Percentiles rank a stretch among this genome's conserved stretches.
Conservation (phyloP, 2,329 filamentous ascomycete species). For the Leptographium galeiforme region DNA sequence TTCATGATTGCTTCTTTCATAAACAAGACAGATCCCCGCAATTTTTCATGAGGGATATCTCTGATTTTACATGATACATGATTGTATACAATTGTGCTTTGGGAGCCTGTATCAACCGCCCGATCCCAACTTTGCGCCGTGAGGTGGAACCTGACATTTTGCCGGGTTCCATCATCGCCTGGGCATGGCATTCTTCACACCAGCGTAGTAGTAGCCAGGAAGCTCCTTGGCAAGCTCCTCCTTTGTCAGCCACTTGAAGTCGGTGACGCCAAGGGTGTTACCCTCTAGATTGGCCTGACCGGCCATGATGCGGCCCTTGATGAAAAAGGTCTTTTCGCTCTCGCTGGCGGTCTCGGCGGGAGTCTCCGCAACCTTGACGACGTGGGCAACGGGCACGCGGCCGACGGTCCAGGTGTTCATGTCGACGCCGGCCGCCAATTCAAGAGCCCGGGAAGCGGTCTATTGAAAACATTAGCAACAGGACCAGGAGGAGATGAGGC, state of each 20-base stretch:
- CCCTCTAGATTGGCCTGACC: slow-evolving; percentile 73
- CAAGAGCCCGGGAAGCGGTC: slow-evolving; percentile 70
- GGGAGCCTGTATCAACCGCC: background rate
- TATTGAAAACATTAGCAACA: slow-evolving; percentile 22
- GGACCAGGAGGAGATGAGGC: background rate
- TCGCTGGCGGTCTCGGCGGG: slow-evolving; percentile 26
- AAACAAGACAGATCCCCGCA: background rate
- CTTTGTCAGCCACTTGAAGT: slow-evolving; percentile 87
- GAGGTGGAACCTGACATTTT: background rate
- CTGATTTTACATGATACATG: slow-evolving; percentile 3
- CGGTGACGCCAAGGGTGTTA: slow-evolving; percentile 59
- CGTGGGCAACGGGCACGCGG: slow-evolving; percentile 74
- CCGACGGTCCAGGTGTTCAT: slow-evolving; percentile 99
- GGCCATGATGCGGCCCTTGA: slow-evolving; percentile 93
- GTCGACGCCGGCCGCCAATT: slow-evolving; percentile 69
- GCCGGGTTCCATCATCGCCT: slow-evolving; percentile 40
- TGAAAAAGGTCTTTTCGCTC: slow-evolving; percentile 83
- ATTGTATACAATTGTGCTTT: slow-evolving; percentile 1
- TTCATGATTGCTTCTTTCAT: background rate
- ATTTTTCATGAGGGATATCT: background rate
- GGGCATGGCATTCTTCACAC: slow-evolving; percentile 71
- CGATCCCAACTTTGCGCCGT: background rate
- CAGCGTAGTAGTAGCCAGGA: slow-evolving; percentile 54
- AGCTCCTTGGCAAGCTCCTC: slow-evolving; percentile 69
- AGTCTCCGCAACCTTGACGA: slow-evolving; percentile 33